Conservation (phyloP, 73 alveolate species). For the Stentor coeruleus region DNA sequence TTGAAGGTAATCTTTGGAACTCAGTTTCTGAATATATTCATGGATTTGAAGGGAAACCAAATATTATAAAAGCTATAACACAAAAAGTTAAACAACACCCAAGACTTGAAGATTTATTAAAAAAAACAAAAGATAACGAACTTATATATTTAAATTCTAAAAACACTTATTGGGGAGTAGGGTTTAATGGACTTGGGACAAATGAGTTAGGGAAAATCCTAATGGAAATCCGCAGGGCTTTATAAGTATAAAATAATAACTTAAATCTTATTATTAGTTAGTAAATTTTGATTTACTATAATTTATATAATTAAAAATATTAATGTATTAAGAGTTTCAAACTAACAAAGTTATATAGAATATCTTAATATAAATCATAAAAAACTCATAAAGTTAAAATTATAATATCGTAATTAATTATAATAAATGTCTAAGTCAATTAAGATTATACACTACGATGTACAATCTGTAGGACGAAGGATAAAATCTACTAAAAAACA, state of each 20-base stretch:
- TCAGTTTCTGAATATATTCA: background rate
- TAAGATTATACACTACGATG: too few species aligned
- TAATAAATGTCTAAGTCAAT: too few species aligned
- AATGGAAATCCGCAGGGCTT: constrained; percentile 17
- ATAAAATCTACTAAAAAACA: background rate
- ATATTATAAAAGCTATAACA: background rate
- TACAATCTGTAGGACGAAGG: background rate
- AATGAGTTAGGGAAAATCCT: constrained; percentile 3
- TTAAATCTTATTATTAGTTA: too few species aligned
- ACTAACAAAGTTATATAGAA: too few species aligned
- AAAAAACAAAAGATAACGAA: background rate
- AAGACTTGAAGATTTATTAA: background rate
- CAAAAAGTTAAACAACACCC: constrained; percentile 23
- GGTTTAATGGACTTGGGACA: constrained; percentile 16
- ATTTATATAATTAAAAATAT: too few species aligned
- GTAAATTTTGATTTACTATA: too few species aligned
- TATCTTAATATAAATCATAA: too few species aligned
- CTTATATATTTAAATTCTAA: background rate
- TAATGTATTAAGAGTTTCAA: too few species aligned
- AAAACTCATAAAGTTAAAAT: too few species aligned
- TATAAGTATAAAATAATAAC: too few species aligned
- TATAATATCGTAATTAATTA: too few species aligned
- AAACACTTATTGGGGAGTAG: constrained; percentile 9
- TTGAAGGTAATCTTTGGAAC: background rate
- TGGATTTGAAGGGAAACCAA: background rate